Conservation (phyloP, 768 basidiomycete genomes). For the Podaxis mareebaensis region DNA sequence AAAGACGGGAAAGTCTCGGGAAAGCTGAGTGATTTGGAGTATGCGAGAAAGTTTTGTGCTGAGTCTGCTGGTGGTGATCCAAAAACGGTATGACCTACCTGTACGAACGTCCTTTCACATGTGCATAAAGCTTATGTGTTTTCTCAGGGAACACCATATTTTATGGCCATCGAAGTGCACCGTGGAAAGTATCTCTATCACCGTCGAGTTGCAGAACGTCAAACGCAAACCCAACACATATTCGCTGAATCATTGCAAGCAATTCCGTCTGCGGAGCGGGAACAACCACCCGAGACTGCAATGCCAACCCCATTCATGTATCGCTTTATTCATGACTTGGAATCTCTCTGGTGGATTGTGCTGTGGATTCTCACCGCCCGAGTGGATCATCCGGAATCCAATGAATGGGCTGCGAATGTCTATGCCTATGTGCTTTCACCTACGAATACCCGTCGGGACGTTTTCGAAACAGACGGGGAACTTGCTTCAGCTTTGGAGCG, state of each 20-base stretch:
- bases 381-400: background rate
- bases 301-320: background rate
- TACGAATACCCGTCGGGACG: background rate
- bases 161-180: background rate
- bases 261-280: background rate
- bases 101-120: background rate
- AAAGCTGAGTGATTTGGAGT: conserved; percentile 15
- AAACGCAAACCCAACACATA: background rate
- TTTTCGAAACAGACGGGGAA: too few species aligned
- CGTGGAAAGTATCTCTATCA: background rate
- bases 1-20: background rate
- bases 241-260: background rate
- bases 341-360: background rate
- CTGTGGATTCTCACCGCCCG: background rate
- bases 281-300: background rate
- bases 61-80: background rate
- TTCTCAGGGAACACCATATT: background rate
- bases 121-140: background rate
- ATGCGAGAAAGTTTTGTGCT: background rate
- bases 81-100: background rate
- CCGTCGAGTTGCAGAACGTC: too few species aligned
- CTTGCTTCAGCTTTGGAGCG: too few species aligned
- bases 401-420: background rate
- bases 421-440: background rate
- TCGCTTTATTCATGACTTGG: background rate